Percentiles rank a stretch among this genome's conserved stretches.
phyloP scores from a whole-genome alignment of 2,329 filamentous ascomycete genomes.

The Chaetomium sp. region DNA sequence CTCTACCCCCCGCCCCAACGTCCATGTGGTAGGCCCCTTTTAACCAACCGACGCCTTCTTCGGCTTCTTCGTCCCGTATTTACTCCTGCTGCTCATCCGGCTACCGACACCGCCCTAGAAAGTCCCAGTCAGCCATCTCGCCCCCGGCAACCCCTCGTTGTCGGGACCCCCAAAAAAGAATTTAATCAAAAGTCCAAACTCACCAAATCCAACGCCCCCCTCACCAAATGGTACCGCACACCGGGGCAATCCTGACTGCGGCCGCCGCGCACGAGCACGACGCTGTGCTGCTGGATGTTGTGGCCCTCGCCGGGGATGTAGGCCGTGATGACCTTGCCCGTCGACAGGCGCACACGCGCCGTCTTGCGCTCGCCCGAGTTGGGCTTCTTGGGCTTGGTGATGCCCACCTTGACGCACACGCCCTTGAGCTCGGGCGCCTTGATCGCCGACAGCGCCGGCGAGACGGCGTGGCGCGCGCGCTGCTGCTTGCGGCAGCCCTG shows the following conservation, averaged over 20 bases:
- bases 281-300: slow-evolving; percentile 98
- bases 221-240: slow-evolving; percentile 92
- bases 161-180: no score
- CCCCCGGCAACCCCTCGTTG: not conserved
- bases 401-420: slow-evolving; percentile 91
- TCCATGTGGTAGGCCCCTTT: not conserved
- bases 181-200: slow-evolving; percentile 41
- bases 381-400: slow-evolving; percentile 96
- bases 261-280: slow-evolving; percentile 92
- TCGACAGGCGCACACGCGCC: slow-evolving; percentile 85
- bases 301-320: slow-evolving; percentile 98
- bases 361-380: slow-evolving; percentile 98
- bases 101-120: slow-evolving; percentile 84
- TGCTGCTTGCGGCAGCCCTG: slow-evolving; percentile 78
- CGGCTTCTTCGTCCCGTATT: slow-evolving; percentile 98
- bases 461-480: slow-evolving; percentile 80
- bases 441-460: slow-evolving; percentile 73
- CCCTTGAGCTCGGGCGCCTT: slow-evolving; percentile 85
- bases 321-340: slow-evolving; percentile 81
- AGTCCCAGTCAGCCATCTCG: slow-evolving; percentile 16
- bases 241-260: slow-evolving; percentile 96
- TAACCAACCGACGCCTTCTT: slow-evolving; percentile 70
- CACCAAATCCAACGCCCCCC: slow-evolving; percentile 92
- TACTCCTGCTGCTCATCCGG: slow-evolving; percentile 82
- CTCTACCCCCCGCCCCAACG: not conserved